Evolutionary conservation across 352 stramenopile genomes (phyloP).

Genomic region (Phytophthora multivora): DNA sequence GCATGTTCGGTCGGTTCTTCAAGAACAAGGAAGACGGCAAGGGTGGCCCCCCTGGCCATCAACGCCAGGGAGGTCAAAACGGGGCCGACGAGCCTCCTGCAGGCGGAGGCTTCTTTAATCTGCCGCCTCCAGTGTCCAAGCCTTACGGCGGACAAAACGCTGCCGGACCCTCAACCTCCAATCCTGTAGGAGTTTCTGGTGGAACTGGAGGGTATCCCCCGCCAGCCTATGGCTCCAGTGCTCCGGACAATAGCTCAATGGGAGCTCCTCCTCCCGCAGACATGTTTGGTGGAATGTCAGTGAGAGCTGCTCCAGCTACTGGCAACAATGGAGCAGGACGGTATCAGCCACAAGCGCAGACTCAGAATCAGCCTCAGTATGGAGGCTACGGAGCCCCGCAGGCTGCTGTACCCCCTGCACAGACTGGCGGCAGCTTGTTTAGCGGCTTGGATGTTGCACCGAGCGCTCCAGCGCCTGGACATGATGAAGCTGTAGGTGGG

Average conservation of each 20-base stretch:
- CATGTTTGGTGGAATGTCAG: constrained; percentile 83
- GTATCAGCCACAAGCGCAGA: constrained; percentile 26
- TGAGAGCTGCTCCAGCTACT: constrained; percentile 42
- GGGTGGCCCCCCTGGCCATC: constrained; percentile 59
- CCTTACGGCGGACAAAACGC: constrained; percentile 32
- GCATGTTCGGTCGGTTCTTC: constrained; percentile 83
- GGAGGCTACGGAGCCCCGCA: constrained; percentile 28
- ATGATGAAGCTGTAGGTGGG: constrained; percentile 18
- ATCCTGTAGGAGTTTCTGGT: constrained; percentile 9
- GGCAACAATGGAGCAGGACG: constrained; percentile 14
- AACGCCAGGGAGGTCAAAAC: constrained; percentile 31
- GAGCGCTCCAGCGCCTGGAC: constrained; percentile 10
- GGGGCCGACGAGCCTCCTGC: constrained; percentile 41
- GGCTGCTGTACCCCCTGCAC: constrained; percentile 1
- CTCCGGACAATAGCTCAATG: constrained; percentile 21
- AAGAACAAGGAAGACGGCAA: constrained; percentile 87
- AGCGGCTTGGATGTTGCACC: constrained; percentile 58
- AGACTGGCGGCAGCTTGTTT: constrained; percentile 44
- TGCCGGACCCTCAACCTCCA: constrained; percentile 10
- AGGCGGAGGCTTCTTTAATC: constrained; percentile 86
- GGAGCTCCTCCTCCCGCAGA: constrained; percentile 21
- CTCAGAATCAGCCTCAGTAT: constrained; percentile 27
- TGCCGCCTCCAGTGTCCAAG: constrained; percentile 71
- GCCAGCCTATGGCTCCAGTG: constrained; percentile 20
- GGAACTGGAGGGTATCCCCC: constrained; percentile 20